These are phyloP conservation scores for Leccinellum luteum DNA, from an alignment of 768 basidiomycete genomes.

Conservation along the genomic window DNA sequence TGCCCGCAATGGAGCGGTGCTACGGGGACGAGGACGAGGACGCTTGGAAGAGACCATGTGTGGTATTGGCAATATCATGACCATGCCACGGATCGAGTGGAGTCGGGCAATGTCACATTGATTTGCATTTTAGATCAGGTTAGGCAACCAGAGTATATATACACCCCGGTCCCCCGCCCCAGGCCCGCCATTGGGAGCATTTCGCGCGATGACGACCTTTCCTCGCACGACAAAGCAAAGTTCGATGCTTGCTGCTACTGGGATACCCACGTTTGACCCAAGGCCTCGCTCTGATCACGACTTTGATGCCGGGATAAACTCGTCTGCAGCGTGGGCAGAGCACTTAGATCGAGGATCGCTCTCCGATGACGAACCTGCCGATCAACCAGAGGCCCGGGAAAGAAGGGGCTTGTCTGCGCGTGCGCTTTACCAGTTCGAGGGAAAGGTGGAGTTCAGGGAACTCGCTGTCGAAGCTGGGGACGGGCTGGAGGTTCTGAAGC, in stretches of 20 bases:
- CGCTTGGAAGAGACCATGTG: neutral
- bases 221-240: slow-evolving; percentile 32
- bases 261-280: slow-evolving; percentile 21
- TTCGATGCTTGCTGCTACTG: slow-evolving; percentile 11
- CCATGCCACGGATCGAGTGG: neutral
- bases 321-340: slow-evolving; percentile 75
- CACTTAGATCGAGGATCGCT: slow-evolving; percentile 46
- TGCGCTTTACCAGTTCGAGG: slow-evolving; percentile 71
- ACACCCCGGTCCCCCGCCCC: neutral
- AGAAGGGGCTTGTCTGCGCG: slow-evolving; percentile 52
- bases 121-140: slow-evolving; percentile 6
- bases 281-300: slow-evolving; percentile 34
- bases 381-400: slow-evolving; percentile 33
- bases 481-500: slow-evolving; percentile 65
- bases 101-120: neutral
- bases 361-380: slow-evolving; percentile 51
- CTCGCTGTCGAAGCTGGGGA: slow-evolving; percentile 68
- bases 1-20: neutral
- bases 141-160: slow-evolving; percentile 4
- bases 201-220: slow-evolving; percentile 35
- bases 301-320: slow-evolving; percentile 77
- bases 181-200: neutral
- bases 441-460: slow-evolving; percentile 73
- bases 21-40: neutral
- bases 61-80: neutral